Evolutionary conservation across 805 yeast species (phyloP), one percentile per base, ranked within the genome.

Genomic region (Wilhelminamyces savonicus): DNA sequence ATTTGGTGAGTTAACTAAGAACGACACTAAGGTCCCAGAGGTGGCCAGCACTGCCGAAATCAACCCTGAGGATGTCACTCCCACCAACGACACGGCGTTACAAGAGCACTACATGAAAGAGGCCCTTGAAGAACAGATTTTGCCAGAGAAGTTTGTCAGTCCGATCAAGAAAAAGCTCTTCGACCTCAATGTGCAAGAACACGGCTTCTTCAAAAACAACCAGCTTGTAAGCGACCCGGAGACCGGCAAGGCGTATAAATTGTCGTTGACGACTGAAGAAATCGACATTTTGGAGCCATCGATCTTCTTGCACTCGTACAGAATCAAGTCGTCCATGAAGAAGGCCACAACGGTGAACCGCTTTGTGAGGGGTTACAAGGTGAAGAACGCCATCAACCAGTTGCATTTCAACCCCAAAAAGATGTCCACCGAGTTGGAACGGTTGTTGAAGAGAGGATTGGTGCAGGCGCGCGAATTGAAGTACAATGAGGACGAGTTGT

Each of bases 311-410:
- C 72, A 81, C 52, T 82, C 94, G 8, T 79, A 69, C 65, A 73
- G 97, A 56, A 70, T 88, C 44, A 85, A 85, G 54, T 74, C 88
- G n/a, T 79, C 94, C 5, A 74, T 81, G 66, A 90, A 90, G 59
- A 90, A 90, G 60, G 85, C 92, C 26, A 85, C 85, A 8, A 65
- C 77, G 23, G 82, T 86, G 28, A 66, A 84, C 41, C 71, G 97
- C 42, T 74, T 87, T 48, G 71, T 88, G 35, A 72, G 84, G 34
- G 80, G 80, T 20, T 60, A 82, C 57, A 71, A 76, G 30, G 76
- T 84, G 21, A 74, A 77, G 43, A 74, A 73, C 24, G 97, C 97
- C 30, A 82, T 90, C 43, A 85, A 90, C 23, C 97, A 88, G 61
- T 78, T 88, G 44, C 97, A 90, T 56, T 90, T 90, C 66, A 76